Evolutionary conservation across 2,329 filamentous ascomycete genomes (phyloP).

Genomic region (Aspergillaceae sp.): DNA sequence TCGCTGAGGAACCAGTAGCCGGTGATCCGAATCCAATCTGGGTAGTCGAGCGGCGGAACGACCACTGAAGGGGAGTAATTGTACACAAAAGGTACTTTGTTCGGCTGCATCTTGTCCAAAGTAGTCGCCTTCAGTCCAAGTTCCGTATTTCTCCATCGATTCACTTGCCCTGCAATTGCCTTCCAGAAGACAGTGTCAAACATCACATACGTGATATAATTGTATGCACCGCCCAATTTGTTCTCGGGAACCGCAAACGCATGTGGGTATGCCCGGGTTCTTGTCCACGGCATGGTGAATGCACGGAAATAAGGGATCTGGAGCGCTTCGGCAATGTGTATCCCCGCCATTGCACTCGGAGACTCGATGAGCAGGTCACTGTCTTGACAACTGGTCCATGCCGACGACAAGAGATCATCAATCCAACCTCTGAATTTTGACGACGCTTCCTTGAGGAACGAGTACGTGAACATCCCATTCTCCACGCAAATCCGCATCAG

Average conservation of each 20-base stretch:
- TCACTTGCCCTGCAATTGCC: slow-evolving; percentile 81
- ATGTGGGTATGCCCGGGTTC: slow-evolving; percentile 90
- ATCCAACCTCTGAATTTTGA: slow-evolving; percentile 90
- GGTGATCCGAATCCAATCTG: slow-evolving; percentile 94
- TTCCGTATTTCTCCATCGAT: slow-evolving; percentile 78
- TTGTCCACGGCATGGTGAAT: slow-evolving; percentile 98
- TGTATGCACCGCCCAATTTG: slow-evolving; percentile 93
- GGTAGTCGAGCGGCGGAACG: slow-evolving; percentile 87
- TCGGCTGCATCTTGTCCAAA: slow-evolving; percentile 84
- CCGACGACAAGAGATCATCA: slow-evolving; percentile 72
- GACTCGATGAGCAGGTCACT: slow-evolving; percentile 90
- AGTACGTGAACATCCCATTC: slow-evolving; percentile 91
- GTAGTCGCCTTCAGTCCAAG: slow-evolving; percentile 72
- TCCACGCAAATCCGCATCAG: slow-evolving; percentile 95
- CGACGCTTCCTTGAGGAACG: slow-evolving; percentile 81
- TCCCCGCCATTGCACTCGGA: slow-evolving; percentile 92
- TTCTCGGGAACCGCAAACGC: slow-evolving; percentile 88
- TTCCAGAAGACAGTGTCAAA: slow-evolving; percentile 98
- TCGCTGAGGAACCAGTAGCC: slow-evolving; percentile 98
- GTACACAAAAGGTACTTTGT: slow-evolving; percentile 97
- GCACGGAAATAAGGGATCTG: slow-evolving; percentile 92
- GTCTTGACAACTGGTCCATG: slow-evolving; percentile 75
- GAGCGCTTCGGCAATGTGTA: slow-evolving; percentile 91
- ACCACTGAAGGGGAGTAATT: slow-evolving; percentile 94
- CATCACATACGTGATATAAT: slow-evolving; percentile 89